Conservation (phyloP, 2,329 filamentous ascomycete genomes). For the Dactylellina cionopaga region DNA sequence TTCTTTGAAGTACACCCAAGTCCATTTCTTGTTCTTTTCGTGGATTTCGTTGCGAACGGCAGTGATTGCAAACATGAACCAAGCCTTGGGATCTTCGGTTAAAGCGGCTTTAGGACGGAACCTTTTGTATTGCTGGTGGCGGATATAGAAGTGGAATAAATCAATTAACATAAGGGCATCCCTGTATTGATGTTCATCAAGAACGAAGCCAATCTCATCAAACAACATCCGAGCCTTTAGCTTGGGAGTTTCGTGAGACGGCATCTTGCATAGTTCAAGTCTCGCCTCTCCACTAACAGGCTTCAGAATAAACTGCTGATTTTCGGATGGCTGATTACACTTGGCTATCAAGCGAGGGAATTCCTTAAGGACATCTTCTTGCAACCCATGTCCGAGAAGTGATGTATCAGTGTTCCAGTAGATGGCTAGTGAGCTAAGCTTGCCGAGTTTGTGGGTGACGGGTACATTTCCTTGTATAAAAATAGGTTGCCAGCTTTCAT, state of each 20-base stretch:
- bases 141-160: constrained; percentile 96
- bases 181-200: constrained; percentile 97
- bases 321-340: constrained; percentile 68
- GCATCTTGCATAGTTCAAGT: constrained; percentile 93
- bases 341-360: constrained; percentile 84
- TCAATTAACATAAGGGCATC: constrained; percentile 98
- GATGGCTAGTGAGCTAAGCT: constrained; percentile 84
- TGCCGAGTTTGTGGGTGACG: constrained; percentile 92
- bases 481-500: constrained; percentile 92
- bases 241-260: constrained; percentile 79
- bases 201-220: constrained; percentile 95
- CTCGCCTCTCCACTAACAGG: constrained; percentile 95
- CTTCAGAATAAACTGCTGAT: constrained; percentile 93
- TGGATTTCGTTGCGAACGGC: constrained; percentile 94
- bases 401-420: constrained; percentile 98
- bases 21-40: constrained; percentile 90
- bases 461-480: constrained; percentile 88
- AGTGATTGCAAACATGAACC: constrained; percentile 89
- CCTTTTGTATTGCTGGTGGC: constrained; percentile 96
- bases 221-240: constrained; percentile 92
- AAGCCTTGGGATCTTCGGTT: constrained; percentile 90
- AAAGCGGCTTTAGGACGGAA: constrained; percentile 84
- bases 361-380: constrained; percentile 78
- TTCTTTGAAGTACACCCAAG: constrained; percentile 94
- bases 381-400: constrained; percentile 81